Percentiles rank a stretch among this genome's conserved stretches.
These are phyloP conservation scores for Castanospermum australe DNA, from an alignment of 306 rosid species.

Conservation along the genomic window DNA sequence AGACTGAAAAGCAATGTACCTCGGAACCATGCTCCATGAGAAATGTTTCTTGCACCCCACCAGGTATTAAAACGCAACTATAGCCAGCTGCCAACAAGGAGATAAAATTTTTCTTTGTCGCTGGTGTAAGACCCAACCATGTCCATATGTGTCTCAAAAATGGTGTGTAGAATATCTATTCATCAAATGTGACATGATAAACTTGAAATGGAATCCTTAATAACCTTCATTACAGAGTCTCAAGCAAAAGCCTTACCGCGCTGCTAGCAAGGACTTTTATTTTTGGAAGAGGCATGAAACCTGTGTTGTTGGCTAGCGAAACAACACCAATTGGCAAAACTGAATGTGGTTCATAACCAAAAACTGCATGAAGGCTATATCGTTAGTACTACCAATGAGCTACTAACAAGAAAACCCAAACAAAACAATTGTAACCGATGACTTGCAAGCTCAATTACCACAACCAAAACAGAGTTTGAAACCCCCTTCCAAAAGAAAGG, in stretches of 20 bases:
- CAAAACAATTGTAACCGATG: too few species aligned
- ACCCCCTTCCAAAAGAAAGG: too few species aligned
- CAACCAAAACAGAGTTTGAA: too few species aligned
- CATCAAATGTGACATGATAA: slow-evolving; percentile 23
- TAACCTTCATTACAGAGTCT: slow-evolving; percentile 9
- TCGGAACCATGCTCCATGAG: slow-evolving; percentile 74
- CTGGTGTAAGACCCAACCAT: slow-evolving; percentile 89
- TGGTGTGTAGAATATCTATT: slow-evolving; percentile 85
- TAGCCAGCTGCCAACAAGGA: slow-evolving; percentile 67
- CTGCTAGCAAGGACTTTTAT: slow-evolving; percentile 94
- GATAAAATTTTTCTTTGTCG: slow-evolving; percentile 61
- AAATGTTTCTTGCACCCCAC: slow-evolving; percentile 94
- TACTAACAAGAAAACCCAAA: slow-evolving; percentile 14
- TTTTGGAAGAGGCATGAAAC: slow-evolving; percentile 90
- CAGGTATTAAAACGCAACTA: slow-evolving; percentile 90
- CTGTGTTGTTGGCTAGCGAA: slow-evolving; percentile 76
- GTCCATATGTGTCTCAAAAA: slow-evolving; percentile 96
- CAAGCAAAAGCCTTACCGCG: slow-evolving; percentile 65
- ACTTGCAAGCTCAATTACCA: too few species aligned
- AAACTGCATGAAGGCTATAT: slow-evolving; percentile 49
- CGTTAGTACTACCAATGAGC: background rate
- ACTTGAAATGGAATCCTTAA: slow-evolving; percentile 2
- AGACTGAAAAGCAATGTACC: slow-evolving; percentile 39
- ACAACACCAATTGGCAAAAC: slow-evolving; percentile 90
- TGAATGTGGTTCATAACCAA: slow-evolving; percentile 95